Conservation (phyloP, 2,329 filamentous ascomycete species). For the Fusarium gaditjirri region DNA sequence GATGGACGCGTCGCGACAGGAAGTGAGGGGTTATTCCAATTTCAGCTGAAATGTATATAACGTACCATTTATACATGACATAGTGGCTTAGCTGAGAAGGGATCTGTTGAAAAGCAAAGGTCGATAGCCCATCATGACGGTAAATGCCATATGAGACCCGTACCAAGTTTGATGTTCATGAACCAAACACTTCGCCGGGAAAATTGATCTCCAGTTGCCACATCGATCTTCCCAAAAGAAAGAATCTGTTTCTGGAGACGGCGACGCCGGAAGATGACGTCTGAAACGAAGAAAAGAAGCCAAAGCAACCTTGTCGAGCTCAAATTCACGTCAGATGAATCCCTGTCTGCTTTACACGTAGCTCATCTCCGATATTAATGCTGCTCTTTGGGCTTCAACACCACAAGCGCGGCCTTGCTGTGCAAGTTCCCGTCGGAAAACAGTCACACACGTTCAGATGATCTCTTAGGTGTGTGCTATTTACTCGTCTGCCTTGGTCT, state of each 20-base stretch:
- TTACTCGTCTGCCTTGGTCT: not conserved
- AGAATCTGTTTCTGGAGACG: slow-evolving; percentile 28
- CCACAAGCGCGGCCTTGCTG: not conserved
- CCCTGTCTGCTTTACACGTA: slow-evolving; percentile 39
- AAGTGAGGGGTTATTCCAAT: slow-evolving; percentile 4
- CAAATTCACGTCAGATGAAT: slow-evolving; percentile 45
- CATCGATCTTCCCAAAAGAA: not conserved
- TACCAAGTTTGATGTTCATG: not conserved
- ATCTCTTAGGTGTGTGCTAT: not conserved
- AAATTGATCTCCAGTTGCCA: not conserved
- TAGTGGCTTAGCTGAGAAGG: slow-evolving; percentile 19
- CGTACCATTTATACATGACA: slow-evolving; percentile 5
- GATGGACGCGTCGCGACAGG: slow-evolving; percentile 27
- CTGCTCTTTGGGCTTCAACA: slow-evolving; percentile 19
- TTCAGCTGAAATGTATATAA: slow-evolving; percentile 12
- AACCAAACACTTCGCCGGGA: not conserved
- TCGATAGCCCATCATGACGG: not conserved
- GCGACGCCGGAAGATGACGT: slow-evolving; percentile 43
- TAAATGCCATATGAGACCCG: not conserved
- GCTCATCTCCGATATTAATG: slow-evolving; percentile 46
- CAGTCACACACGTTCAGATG: not conserved
- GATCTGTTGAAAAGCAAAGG: slow-evolving; percentile 3
- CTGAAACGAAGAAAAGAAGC: slow-evolving; percentile 37
- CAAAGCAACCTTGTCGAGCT: slow-evolving; percentile 40
- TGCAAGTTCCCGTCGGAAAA: not conserved